Conservation (phyloP, 1,284 basidiomycete genomes). For the Ustilago trichophora region DNA sequence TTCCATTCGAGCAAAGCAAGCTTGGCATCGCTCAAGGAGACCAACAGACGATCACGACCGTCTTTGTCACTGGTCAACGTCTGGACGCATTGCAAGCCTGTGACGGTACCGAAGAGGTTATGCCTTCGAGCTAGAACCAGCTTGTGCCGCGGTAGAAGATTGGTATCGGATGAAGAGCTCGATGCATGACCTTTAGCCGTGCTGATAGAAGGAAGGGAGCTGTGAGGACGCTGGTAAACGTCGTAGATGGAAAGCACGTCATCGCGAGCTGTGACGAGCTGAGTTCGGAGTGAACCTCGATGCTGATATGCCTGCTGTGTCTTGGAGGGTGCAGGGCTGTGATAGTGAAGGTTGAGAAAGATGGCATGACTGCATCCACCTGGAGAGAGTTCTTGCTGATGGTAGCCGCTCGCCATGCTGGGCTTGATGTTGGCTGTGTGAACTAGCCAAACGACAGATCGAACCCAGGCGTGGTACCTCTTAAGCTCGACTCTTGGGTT, state of each 20-base stretch:
- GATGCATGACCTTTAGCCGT: too few relatives aligned
- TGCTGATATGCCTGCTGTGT: constrained; percentile 26
- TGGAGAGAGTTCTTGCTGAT: constrained; percentile 52
- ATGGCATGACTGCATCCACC: constrained; percentile 52
- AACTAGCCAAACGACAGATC: too few relatives aligned
- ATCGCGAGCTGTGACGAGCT: constrained; percentile 62
- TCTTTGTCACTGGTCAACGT: constrained; percentile 83
- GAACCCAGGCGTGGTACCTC: too few relatives aligned
- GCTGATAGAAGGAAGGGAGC: too few relatives aligned
- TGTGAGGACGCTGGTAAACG: constrained; percentile 40
- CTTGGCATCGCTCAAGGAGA: constrained; percentile 96
- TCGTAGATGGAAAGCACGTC: constrained; percentile 59
- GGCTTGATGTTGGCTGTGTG: too few relatives aligned
- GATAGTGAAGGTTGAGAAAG: constrained; percentile 36
- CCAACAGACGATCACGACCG: constrained; percentile 82
- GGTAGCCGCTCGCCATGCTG: constrained; percentile 45
- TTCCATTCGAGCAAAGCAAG: constrained; percentile 97
- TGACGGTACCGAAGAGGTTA: constrained; percentile 84
- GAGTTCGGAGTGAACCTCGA: constrained; percentile 52
- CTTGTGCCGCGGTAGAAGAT: constrained; percentile 1
- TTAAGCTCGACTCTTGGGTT: too few relatives aligned
- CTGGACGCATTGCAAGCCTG: constrained; percentile 81
- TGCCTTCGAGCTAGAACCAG: constrained; percentile 83
- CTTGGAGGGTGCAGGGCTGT: constrained; percentile 25
- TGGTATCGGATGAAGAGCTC: neutral